Evolutionary conservation across 805 yeast genomes (phyloP).

Genomic region (Candida tibetensis): DNA sequence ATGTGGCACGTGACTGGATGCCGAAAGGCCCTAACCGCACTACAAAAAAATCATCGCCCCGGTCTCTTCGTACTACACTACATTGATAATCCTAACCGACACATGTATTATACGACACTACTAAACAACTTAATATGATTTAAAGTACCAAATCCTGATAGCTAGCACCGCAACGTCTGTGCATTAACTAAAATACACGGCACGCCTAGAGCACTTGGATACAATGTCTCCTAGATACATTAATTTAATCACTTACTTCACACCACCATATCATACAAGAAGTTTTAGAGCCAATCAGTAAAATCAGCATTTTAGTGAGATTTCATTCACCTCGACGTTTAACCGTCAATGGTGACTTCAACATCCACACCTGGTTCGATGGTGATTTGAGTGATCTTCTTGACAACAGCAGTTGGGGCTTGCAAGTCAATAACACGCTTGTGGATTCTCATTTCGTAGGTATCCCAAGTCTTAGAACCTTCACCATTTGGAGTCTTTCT

Average conservation of each 20-base stretch:
- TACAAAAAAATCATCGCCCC: not conserved
- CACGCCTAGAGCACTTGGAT: constrained; percentile 59
- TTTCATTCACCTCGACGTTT: constrained; percentile 29
- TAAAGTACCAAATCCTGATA: constrained; percentile 50
- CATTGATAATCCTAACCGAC: constrained; percentile 11
- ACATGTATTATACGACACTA: constrained; percentile 9
- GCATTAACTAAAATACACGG: constrained; percentile 46
- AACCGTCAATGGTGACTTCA: constrained; percentile 87
- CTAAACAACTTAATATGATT: constrained; percentile 9
- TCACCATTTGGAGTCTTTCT: constrained; percentile 99
- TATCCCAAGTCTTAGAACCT: constrained; percentile 99
- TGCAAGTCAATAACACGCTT: constrained; percentile 98
- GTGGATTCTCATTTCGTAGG: constrained; percentile 99
- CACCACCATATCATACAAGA: constrained; percentile 2
- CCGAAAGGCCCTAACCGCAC: not conserved
- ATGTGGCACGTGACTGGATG: not conserved
- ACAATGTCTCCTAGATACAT: constrained; percentile 18
- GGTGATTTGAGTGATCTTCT: constrained; percentile 96
- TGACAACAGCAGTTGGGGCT: constrained; percentile 91
- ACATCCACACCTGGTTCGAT: constrained; percentile 99
- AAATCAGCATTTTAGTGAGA: not conserved
- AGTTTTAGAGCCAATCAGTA: not conserved
- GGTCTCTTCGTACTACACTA: constrained; percentile 3
- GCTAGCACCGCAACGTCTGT: constrained; percentile 60
- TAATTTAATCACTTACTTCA: constrained; percentile 1